Evolutionary conservation across 495 filamentous ascomycete species (phyloP).

Genomic region (Bathelium albidoporum): DNA sequence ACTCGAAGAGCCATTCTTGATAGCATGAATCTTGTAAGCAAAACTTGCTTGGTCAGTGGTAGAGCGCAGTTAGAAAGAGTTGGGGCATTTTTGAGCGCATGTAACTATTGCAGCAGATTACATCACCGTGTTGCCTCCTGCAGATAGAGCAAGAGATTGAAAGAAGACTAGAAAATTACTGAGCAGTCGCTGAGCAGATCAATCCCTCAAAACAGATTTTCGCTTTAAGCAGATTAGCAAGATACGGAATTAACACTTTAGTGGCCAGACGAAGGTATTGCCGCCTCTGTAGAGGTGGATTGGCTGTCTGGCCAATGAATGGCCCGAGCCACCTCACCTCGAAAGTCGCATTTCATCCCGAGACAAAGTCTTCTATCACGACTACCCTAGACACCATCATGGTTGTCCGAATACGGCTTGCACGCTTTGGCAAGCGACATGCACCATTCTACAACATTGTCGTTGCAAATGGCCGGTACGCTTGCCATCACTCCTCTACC

Average conservation of each 20-base stretch:
- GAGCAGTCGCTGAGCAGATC: too few species aligned
- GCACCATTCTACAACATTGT: constrained; percentile 94
- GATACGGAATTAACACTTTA: too few species aligned
- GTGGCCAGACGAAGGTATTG: too few species aligned
- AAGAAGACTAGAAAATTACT: not conserved
- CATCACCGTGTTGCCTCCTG: not conserved
- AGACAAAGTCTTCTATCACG: not conserved
- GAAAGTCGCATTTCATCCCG: not conserved
- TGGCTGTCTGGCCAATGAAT: not conserved
- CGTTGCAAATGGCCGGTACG: constrained; percentile 86
- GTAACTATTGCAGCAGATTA: not conserved
- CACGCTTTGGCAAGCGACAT: constrained; percentile 84
- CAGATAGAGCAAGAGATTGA: not conserved
- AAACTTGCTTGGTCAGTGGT: too few species aligned
- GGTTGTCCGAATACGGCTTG: constrained; percentile 87
- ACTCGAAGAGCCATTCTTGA: not conserved
- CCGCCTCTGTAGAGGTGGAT: too few species aligned
- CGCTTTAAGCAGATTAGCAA: too few species aligned
- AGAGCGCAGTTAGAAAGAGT: not conserved
- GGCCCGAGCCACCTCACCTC: not conserved
- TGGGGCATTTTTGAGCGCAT: not conserved
- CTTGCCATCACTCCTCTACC: constrained; percentile 10
- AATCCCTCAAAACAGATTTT: too few species aligned
- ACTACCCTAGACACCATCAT: constrained; percentile 39
- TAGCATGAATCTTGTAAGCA: not conserved